Evolutionary conservation across 2,329 filamentous ascomycete species (phyloP).

Genomic region (Colletotrichum viniferum): DNA sequence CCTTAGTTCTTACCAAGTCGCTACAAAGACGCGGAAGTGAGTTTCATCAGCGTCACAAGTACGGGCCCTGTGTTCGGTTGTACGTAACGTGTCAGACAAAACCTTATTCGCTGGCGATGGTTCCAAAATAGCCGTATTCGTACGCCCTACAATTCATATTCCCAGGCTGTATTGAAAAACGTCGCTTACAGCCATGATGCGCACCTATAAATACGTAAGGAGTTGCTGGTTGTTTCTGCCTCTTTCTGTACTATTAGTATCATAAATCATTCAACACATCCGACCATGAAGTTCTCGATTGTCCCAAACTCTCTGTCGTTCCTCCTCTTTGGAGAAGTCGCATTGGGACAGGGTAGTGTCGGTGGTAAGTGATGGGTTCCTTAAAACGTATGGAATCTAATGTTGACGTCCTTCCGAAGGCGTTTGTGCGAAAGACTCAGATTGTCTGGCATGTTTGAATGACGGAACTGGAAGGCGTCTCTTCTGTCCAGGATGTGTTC

Average conservation of each 20-base stretch:
- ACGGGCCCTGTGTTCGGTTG: not conserved
- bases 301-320: not conserved
- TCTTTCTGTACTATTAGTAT: not conserved
- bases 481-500: not conserved
- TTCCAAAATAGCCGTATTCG: not conserved
- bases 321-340: not conserved
- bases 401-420: not conserved
- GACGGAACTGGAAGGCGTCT: not conserved
- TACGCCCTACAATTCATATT: not conserved
- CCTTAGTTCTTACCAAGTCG: not conserved
- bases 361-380: not conserved
- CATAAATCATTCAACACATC: not conserved
- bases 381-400: accelerated
- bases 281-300: not conserved
- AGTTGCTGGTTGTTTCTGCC: not conserved
- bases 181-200: not conserved
- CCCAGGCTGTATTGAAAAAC: accelerated
- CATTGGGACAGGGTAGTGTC: not conserved
- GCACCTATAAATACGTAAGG: not conserved
- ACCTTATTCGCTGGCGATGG: not conserved
- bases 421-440: not conserved
- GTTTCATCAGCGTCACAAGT: not conserved
- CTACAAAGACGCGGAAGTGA: not conserved
- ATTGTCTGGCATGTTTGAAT: not conserved
- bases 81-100: not conserved